Evolutionary conservation across 148 eudicot species (phyloP).

Genomic region (Heliosperma pusillum): DNA sequence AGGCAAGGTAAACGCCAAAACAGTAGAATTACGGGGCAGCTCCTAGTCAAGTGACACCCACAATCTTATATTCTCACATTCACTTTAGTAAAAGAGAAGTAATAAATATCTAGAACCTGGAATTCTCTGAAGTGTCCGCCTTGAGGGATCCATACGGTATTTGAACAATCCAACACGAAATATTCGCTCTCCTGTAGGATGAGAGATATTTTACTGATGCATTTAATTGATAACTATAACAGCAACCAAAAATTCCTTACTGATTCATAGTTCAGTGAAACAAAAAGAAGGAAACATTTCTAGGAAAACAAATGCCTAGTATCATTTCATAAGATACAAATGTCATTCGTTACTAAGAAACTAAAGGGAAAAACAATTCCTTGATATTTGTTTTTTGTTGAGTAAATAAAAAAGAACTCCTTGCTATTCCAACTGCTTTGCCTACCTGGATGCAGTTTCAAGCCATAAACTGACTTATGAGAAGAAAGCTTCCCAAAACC

Average conservation of each 20-base stretch:
- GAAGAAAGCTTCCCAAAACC: conserved; percentile 41
- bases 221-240: background rate
- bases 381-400: background rate
- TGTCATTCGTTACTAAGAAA: background rate
- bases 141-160: conserved; percentile 78
- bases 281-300: background rate
- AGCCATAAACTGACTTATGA: conserved; percentile 49
- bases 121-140: conserved; percentile 72
- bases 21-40: background rate
- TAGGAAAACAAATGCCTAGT: background rate
- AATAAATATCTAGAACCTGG: conserved; percentile 39
- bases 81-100: conserved; percentile 6
- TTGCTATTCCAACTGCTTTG: conserved; percentile 21
- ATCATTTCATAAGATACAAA: background rate
- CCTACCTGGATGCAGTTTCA: conserved; percentile 52
- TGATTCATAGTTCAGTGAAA: background rate
- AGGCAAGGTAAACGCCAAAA: background rate
- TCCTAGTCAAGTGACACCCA: conserved; percentile 3
- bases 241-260: conserved; percentile 3
- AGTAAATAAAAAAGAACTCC: background rate
- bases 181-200: conserved; percentile 69
- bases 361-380: conserved; percentile 1
- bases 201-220: conserved; percentile 10
- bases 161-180: conserved; percentile 71
- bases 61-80: background rate